A percentile compares a stretch with the other conserved stretches of the same genome.
Conservation (phyloP, 2,329 filamentous ascomycete species). For the Fonsecaea erecta region DNA sequence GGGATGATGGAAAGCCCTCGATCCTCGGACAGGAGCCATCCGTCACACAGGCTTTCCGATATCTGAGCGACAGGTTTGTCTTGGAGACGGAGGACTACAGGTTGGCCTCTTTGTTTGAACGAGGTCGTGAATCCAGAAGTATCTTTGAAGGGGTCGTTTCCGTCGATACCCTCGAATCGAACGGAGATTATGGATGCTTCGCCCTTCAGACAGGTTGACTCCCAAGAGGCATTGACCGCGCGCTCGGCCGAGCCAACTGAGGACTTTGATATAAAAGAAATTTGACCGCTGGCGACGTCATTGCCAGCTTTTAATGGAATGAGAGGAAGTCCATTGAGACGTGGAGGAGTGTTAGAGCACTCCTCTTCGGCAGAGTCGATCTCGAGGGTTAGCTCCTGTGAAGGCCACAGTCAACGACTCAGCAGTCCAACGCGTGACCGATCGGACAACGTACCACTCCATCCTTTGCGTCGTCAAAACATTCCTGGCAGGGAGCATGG, state of each 20-base stretch:
- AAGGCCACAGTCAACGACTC: constrained; percentile 17
- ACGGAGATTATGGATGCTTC: constrained; percentile 41
- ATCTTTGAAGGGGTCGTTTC: constrained; percentile 31
- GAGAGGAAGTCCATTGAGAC: constrained; percentile 41
- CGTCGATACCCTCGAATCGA: constrained; percentile 36
- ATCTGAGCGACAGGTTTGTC: constrained; percentile 37
- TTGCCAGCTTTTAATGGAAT: constrained; percentile 16
- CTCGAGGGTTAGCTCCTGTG: constrained; percentile 40
- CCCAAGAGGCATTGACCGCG: constrained; percentile 38
- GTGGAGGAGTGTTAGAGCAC: constrained; percentile 39
- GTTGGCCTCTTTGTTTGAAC: constrained; percentile 39
- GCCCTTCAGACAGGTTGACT: constrained; percentile 40
- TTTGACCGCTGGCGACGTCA: constrained; percentile 34
- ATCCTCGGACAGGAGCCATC: constrained; percentile 35
- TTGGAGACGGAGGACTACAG: constrained; percentile 40
- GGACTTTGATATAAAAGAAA: constrained; percentile 36
- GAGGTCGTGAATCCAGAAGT: constrained; percentile 44
- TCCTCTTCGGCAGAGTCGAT: constrained; percentile 38
- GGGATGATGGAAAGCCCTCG: constrained; percentile 20
- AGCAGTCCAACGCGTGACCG: neutral
- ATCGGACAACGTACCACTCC: constrained; percentile 31
- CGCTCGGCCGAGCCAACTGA: constrained; percentile 29
- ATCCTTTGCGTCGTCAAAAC: constrained; percentile 29
- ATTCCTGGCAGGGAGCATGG: constrained; percentile 33
- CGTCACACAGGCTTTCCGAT: constrained; percentile 32